These are phyloP conservation scores for Tricholoma furcatifolium DNA, from an alignment of 768 basidiomycete species.

Conservation along the genomic window DNA sequence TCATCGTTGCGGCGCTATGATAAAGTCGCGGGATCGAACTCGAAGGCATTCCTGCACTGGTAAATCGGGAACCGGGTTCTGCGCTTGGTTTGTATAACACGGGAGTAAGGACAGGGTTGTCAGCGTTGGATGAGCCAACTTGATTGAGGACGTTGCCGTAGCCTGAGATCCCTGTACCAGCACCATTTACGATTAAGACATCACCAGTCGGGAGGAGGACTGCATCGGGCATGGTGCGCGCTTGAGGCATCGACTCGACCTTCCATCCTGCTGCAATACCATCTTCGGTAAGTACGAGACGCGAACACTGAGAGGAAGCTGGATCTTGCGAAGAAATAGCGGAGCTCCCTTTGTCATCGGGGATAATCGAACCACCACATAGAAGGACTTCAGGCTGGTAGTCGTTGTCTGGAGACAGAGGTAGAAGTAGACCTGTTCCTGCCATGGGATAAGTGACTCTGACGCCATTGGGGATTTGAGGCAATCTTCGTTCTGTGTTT, in stretches of 20 bases:
- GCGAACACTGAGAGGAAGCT: slow-evolving; percentile 72
- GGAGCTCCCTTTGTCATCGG: slow-evolving; percentile 57
- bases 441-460: slow-evolving; percentile 85
- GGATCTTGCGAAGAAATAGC: slow-evolving; percentile 70
- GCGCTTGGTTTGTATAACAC: slow-evolving; percentile 67
- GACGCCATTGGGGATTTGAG: slow-evolving; percentile 71
- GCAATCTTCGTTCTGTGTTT: slow-evolving; percentile 61
- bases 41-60: slow-evolving; percentile 51
- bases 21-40: slow-evolving; percentile 75
- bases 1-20: slow-evolving; percentile 81
- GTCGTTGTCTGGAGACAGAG: slow-evolving; percentile 57
- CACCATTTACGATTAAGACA: slow-evolving; percentile 77
- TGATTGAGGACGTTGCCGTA: slow-evolving; percentile 72
- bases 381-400: slow-evolving; percentile 71
- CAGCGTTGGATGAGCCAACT: slow-evolving; percentile 78
- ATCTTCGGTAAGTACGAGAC: slow-evolving; percentile 60
- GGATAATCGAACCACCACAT: slow-evolving; percentile 72
- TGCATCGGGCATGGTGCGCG: slow-evolving; percentile 79
- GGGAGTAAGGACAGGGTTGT: slow-evolving; percentile 65
- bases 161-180: slow-evolving; percentile 68
- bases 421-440: slow-evolving; percentile 71
- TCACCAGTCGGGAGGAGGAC: slow-evolving; percentile 78
- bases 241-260: slow-evolving; percentile 71
- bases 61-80: slow-evolving; percentile 57
- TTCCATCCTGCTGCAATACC: slow-evolving; percentile 73